Conservation (phyloP, 2,329 filamentous ascomycete genomes). For the Xylaria sp. region DNA sequence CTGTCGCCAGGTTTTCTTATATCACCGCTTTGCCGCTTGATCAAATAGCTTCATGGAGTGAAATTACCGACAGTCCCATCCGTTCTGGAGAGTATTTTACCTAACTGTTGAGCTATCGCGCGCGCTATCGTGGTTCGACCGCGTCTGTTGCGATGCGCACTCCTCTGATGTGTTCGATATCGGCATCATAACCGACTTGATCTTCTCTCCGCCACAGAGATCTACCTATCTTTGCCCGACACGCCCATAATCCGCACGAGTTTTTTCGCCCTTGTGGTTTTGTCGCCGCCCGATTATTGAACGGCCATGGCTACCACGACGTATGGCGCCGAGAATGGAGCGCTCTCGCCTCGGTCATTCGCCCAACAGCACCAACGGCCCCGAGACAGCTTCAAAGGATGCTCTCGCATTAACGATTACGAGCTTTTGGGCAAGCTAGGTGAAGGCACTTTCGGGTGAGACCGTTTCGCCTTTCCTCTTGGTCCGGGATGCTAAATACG, state of each 20-base stretch:
- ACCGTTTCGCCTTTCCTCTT: slow-evolving; percentile 45
- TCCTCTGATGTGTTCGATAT: slow-evolving; percentile 5
- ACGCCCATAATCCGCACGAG: neutral
- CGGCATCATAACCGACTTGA: slow-evolving; percentile 22
- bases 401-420: slow-evolving; percentile 84
- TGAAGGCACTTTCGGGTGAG: slow-evolving; percentile 93
- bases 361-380: slow-evolving; percentile 67
- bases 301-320: slow-evolving; percentile 35
- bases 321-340: slow-evolving; percentile 43
- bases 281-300: slow-evolving; percentile 1
- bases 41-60: neutral
- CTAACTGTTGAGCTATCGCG: neutral
- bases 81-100: slow-evolving; percentile 4
- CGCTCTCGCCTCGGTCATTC: slow-evolving; percentile 66
- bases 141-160: slow-evolving; percentile 29
- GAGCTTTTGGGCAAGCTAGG: slow-evolving; percentile 85
- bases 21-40: slow-evolving; percentile 7
- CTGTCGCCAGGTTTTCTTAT: neutral
- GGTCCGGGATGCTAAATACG: slow-evolving; percentile 38
- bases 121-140: slow-evolving; percentile 5
- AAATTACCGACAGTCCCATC: neutral
- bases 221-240: neutral
- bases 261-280: neutral
- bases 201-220: neutral
- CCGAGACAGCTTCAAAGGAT: slow-evolving; percentile 78